Evolutionary conservation across 31 red algal genomes (phyloP).

Genomic region (Endocladia muricata): DNA sequence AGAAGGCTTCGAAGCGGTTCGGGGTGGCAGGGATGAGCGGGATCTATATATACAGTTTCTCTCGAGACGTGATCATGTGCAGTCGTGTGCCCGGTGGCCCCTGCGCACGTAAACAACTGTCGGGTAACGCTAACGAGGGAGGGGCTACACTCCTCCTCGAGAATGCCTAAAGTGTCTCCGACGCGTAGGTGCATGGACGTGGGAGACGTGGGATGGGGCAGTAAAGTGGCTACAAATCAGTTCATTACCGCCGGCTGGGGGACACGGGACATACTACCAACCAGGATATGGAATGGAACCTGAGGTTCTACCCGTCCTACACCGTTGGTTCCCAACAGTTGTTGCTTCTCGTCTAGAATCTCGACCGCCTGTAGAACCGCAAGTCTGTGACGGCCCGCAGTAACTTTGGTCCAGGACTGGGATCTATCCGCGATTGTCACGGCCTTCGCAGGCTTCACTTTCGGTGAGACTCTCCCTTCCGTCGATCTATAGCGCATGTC

Average conservation of each 20-base stretch:
- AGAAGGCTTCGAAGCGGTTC: neutral
- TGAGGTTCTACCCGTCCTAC: slow-evolving; percentile 25
- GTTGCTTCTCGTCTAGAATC: neutral
- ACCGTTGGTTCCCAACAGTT: neutral
- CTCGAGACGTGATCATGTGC: too few relatives aligned
- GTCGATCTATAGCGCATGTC: neutral
- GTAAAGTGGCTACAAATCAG: neutral
- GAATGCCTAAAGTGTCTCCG: neutral
- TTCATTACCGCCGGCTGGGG: neutral
- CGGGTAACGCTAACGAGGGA: neutral
- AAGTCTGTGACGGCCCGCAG: neutral
- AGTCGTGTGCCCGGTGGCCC: too few relatives aligned
- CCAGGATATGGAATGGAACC: slow-evolving; percentile 8
- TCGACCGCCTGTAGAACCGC: slow-evolving; percentile 9
- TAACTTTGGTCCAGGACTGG: neutral
- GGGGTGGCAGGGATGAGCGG: neutral
- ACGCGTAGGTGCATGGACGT: neutral
- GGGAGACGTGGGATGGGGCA: slow-evolving; percentile 9
- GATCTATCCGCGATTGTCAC: neutral
- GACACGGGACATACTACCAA: slow-evolving; percentile 6
- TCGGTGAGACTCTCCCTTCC: neutral
- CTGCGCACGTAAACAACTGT: too few relatives aligned
- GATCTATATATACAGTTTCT: too few relatives aligned
- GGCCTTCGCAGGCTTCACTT: neutral
- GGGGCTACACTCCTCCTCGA: neutral